Base-by-base conservation (phyloP, 2,329 filamentous ascomycete genomes). In the Fusarium brachygibbosum region DNA sequence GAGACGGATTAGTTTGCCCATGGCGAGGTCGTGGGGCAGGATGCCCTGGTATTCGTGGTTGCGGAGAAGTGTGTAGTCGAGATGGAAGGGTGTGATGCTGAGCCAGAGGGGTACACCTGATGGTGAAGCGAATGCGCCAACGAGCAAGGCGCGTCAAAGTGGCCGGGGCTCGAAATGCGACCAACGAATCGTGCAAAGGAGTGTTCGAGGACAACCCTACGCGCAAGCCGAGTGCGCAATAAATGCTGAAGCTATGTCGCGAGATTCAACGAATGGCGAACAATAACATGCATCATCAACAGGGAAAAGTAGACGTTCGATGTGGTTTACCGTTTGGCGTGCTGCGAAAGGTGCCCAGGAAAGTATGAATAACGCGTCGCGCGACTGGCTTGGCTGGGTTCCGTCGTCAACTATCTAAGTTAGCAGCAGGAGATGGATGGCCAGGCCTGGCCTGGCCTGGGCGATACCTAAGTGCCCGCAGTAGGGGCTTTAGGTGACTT, bases 1-100 rank as follows among this genome's bases (percentile, higher is more conserved):
- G 53, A 99, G 89, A 67, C 94, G 91, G 76, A 97, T 93, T 76
- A 99, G 91, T 82, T 98, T 98, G 72, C 95, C 95, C 96, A 99
- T 98, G 69, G 79, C 90, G 83, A 79, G 72, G 63, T 52, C 38
- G 53, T 44, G 31, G 58, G 66, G 71, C 66, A 35, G 40, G 38
- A 62, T 59, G 66, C 66, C 70, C 61, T 48, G 37, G 35, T 57
- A 48, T 65, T 40, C 23, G 31, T 46, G 56, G 28, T 53, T 46
- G 48, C 19, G 35, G 41, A 32, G 54, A 49, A 48, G 46, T 46
- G 53, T 51, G 41, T 44, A 34, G 44, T 62, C 37, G 51, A 56
- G 58, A 57, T 38, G 25, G 51, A 54, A 41, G 38, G 63, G 51
- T 45, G 23, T 38, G 41, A 60, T 37, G 46, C 51, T 69, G 57